phyloP scores from a whole-genome alignment of 768 basidiomycete genomes.

The Kockovaella imperatae region DNA sequence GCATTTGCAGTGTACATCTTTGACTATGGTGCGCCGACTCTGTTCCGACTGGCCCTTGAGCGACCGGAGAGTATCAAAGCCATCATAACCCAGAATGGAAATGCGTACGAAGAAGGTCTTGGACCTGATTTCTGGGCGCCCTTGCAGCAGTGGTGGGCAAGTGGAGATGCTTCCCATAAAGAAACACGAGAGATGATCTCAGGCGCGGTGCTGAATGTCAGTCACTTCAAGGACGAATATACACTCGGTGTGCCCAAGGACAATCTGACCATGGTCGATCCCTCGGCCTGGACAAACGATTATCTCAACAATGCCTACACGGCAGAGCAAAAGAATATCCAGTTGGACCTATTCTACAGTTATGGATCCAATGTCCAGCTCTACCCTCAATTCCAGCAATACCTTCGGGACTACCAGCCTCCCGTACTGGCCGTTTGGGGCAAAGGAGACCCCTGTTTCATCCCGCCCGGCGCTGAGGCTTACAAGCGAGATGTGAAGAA shows the following conservation, averaged over 20 bases:
- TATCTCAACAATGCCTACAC: constrained; percentile 45
- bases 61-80: constrained; percentile 48
- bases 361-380: constrained; percentile 48
- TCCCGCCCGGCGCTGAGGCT: constrained; percentile 49
- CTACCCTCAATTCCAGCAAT: constrained; percentile 51
- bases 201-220: constrained; percentile 41
- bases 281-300: constrained; percentile 48
- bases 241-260: constrained; percentile 44
- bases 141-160: constrained; percentile 15
- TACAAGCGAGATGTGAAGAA: constrained; percentile 47
- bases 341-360: constrained; percentile 48
- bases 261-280: constrained; percentile 32
- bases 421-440: constrained; percentile 53
- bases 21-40: constrained; percentile 49
- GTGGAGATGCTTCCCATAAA: neutral
- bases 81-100: constrained; percentile 52
- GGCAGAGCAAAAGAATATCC: constrained; percentile 44
- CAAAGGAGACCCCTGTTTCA: constrained; percentile 49
- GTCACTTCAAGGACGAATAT: constrained; percentile 4
- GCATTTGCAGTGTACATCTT: constrained; percentile 51
- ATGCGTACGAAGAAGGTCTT: constrained; percentile 50
- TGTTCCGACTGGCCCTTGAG: constrained; percentile 45
- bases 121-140: constrained; percentile 46
- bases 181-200: constrained; percentile 24
- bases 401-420: constrained; percentile 46